A percentile compares a stretch with the other conserved stretches of the same genome.
These are phyloP conservation scores for Nigrospora sphaerica DNA, from an alignment of 2,329 filamentous ascomycete genomes.

Conservation along the genomic window DNA sequence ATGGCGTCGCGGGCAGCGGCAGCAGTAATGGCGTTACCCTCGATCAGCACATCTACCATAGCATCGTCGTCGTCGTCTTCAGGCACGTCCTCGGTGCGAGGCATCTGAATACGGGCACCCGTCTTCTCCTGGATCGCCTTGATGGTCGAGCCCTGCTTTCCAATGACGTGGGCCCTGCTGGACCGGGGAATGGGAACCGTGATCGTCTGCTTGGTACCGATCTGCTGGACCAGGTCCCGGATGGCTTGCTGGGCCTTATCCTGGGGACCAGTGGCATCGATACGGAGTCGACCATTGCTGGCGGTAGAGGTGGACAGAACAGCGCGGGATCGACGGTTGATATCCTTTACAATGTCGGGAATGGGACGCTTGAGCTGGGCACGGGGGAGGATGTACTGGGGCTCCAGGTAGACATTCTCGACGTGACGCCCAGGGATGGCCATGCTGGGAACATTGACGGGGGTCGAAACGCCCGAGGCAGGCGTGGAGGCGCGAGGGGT, in stretches of 20 bases:
- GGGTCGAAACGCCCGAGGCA: slow-evolving; percentile 49
- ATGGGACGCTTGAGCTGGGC: slow-evolving; percentile 78
- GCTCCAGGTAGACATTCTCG: slow-evolving; percentile 67
- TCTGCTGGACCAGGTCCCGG: slow-evolving; percentile 80
- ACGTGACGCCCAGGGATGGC: slow-evolving; percentile 76
- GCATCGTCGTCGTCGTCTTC: slow-evolving; percentile 70
- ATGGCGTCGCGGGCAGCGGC: slow-evolving; percentile 80
- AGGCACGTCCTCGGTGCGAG: slow-evolving; percentile 62
- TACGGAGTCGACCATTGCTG: slow-evolving; percentile 66
- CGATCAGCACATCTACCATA: slow-evolving; percentile 78
- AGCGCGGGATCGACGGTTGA: slow-evolving; percentile 87
- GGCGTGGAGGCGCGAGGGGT: slow-evolving; percentile 56
- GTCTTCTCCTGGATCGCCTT: slow-evolving; percentile 85
- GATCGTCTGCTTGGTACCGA: slow-evolving; percentile 76
- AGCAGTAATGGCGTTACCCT: slow-evolving; percentile 85
- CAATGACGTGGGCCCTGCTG: slow-evolving; percentile 84
- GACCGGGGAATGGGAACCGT: slow-evolving; percentile 78
- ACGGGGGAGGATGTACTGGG: slow-evolving; percentile 69
- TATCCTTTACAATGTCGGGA: slow-evolving; percentile 78
- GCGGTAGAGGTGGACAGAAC: slow-evolving; percentile 71
- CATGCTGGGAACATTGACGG: slow-evolving; percentile 45
- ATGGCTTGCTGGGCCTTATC: slow-evolving; percentile 82
- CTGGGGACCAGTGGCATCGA: slow-evolving; percentile 78
- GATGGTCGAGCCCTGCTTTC: slow-evolving; percentile 82
- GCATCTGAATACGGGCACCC: slow-evolving; percentile 84